These are phyloP conservation scores for Eucalyptus regnans DNA, from an alignment of 345 rosid species.

Conservation along the genomic window DNA sequence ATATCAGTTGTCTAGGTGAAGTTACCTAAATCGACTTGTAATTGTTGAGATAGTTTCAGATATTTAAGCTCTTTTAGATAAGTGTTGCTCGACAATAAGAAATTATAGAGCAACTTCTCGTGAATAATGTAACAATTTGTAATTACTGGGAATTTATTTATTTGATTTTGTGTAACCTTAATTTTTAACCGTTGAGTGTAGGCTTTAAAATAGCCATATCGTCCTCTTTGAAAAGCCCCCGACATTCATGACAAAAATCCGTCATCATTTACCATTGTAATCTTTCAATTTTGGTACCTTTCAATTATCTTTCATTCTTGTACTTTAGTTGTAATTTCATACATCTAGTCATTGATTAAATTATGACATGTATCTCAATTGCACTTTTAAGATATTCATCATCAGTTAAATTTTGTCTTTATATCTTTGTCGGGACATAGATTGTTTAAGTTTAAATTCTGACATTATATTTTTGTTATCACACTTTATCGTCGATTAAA, in stretches of 20 bases:
- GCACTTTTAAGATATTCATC: fast-evolving
- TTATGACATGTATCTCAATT: not conserved
- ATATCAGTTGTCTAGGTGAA: not conserved
- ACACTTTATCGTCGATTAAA: not conserved
- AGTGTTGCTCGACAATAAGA: not conserved
- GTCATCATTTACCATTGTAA: not conserved
- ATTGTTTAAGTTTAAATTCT: too few species aligned
- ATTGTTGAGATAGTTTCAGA: not conserved
- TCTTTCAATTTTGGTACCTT: not conserved
- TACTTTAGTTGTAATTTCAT: not conserved
- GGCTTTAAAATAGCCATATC: not conserved
- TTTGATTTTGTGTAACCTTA: not conserved
- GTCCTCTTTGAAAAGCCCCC: not conserved
- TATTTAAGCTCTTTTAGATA: not conserved
- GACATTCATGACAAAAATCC: not conserved
- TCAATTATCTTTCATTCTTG: not conserved
- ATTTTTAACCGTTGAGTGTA: not conserved
- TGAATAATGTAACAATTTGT: not conserved
- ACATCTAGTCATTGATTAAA: not conserved
- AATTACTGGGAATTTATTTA: not conserved
- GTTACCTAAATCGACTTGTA: not conserved
- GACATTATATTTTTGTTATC: not conserved
- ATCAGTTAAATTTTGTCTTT: not conserved
- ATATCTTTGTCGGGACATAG: fast-evolving
- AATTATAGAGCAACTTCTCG: fast-evolving